Evolutionary conservation across 345 rosid species (phyloP).

Genomic region (Citrus trifoliata): DNA sequence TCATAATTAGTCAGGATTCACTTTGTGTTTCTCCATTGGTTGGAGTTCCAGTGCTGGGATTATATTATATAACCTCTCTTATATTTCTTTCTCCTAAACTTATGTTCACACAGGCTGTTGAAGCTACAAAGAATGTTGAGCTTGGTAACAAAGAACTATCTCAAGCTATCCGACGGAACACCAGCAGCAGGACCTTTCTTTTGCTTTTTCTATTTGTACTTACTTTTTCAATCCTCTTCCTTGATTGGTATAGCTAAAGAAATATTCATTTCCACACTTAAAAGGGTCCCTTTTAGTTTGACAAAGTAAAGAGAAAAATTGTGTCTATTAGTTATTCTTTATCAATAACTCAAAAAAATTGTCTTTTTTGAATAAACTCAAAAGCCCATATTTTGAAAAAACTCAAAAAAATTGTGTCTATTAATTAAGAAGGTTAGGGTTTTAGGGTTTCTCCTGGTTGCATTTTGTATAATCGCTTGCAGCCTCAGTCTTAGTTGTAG

Average conservation of each 20-base stretch:
- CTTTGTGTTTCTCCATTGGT: background rate
- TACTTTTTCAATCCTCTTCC: constrained; percentile 83
- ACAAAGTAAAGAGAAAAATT: background rate
- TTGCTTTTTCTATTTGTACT: constrained; percentile 77
- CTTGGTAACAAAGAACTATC: constrained; percentile 85
- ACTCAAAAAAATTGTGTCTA: no score
- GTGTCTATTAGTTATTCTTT: no score
- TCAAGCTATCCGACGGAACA: constrained; percentile 73
- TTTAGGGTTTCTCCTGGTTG: background rate
- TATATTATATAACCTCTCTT: background rate
- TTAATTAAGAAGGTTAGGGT: background rate
- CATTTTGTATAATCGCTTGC: background rate
- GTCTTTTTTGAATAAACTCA: background rate
- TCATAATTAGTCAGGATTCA: background rate
- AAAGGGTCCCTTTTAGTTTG: background rate
- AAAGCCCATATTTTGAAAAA: background rate
- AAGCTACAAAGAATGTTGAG: constrained; percentile 86
- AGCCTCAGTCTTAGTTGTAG: background rate
- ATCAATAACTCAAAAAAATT: no score
- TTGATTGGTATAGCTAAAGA: constrained; percentile 77
- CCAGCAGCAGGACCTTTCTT: constrained; percentile 91
- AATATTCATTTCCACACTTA: background rate
- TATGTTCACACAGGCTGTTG: constrained; percentile 59
- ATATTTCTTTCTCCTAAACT: background rate
- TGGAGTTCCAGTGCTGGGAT: background rate